Percentiles rank a stretch among this genome's conserved stretches.
These are phyloP conservation scores for Paramecium bursaria DNA, from an alignment of 73 alveolate species.

Conservation along the genomic window DNA sequence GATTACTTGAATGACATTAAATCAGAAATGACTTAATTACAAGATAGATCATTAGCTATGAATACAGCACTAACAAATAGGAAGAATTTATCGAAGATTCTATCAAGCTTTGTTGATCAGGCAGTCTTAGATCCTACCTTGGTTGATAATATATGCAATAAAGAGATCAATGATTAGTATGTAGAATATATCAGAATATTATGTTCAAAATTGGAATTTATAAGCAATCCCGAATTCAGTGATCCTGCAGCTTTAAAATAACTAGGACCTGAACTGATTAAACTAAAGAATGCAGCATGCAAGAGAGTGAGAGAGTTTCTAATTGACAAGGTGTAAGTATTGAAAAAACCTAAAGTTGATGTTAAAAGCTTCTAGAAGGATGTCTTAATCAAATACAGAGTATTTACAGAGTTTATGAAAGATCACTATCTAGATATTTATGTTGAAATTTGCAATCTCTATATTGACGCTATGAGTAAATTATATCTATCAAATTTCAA, in stretches of 20 bases:
- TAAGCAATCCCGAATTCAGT: conserved; percentile 50
- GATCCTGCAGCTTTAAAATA: conserved; percentile 63
- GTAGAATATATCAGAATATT: conserved; percentile 62
- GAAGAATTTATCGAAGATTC: conserved; percentile 36
- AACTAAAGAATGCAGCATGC: conserved; percentile 66
- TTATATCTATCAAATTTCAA: conserved; percentile 36
- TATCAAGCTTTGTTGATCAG: conserved; percentile 66
- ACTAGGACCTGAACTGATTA: conserved; percentile 69
- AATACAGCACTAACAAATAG: conserved; percentile 67
- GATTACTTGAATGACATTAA: conserved; percentile 70
- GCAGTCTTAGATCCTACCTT: conserved; percentile 68
- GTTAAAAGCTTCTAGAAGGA: conserved; percentile 9
- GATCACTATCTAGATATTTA: conserved; percentile 67
- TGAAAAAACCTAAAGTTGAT: conserved; percentile 60
- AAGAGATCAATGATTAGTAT: conserved; percentile 59
- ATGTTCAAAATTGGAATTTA: conserved; percentile 64
- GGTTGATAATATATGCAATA: conserved; percentile 59
- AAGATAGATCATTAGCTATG: conserved; percentile 62
- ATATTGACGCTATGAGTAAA: conserved; percentile 64
- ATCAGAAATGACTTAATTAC: conserved; percentile 65
- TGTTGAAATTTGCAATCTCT: conserved; percentile 64
- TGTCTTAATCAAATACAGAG: conserved; percentile 38
- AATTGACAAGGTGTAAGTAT: conserved; percentile 46
- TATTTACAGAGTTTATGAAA: conserved; percentile 68
- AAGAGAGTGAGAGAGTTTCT: conserved; percentile 69